These are phyloP conservation scores for Nephelium lappaceum DNA, from an alignment of 345 rosid species.

Conservation along the genomic window DNA sequence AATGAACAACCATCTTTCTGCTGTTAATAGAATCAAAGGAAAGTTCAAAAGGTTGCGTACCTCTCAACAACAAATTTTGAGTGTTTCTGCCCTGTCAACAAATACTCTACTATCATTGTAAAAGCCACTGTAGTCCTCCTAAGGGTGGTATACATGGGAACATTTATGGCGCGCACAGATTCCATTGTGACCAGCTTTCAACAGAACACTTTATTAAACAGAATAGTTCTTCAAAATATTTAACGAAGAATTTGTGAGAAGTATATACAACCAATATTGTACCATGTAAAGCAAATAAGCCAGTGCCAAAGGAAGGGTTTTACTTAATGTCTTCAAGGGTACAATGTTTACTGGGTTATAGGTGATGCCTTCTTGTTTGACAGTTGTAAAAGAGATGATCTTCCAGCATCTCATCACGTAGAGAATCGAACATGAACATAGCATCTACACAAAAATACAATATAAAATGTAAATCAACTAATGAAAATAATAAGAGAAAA, in stretches of 20 bases:
- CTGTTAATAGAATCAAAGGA: slow-evolving; percentile 6
- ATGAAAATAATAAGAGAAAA: neutral
- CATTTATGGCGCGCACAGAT: slow-evolving; percentile 72
- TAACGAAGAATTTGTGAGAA: neutral
- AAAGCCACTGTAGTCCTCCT: slow-evolving; percentile 71
- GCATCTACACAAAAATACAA: slow-evolving; percentile 35
- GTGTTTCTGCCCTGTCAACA: slow-evolving; percentile 59
- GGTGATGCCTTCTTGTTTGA: slow-evolving; percentile 32
- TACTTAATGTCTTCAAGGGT: slow-evolving; percentile 44
- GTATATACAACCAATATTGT: slow-evolving; percentile 11
- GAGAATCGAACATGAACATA: slow-evolving; percentile 51
- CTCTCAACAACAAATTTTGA: slow-evolving; percentile 54
- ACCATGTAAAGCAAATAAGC: slow-evolving; percentile 69
- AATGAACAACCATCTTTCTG: neutral
- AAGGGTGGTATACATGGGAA: slow-evolving; percentile 83
- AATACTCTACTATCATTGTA: slow-evolving; percentile 68
- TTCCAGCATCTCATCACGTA: slow-evolving; percentile 53
- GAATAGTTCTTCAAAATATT: neutral
- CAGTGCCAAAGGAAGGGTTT: slow-evolving; percentile 51
- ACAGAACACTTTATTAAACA: slow-evolving; percentile 6
- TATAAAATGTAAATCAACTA: slow-evolving; percentile 13
- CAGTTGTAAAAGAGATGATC: slow-evolving; percentile 46
- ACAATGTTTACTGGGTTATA: slow-evolving; percentile 38
- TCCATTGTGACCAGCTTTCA: slow-evolving; percentile 73
- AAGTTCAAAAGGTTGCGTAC: slow-evolving; percentile 33